These are phyloP conservation scores for Fomitopsis serialis DNA, from an alignment of 768 basidiomycete genomes.

Conservation along the genomic window DNA sequence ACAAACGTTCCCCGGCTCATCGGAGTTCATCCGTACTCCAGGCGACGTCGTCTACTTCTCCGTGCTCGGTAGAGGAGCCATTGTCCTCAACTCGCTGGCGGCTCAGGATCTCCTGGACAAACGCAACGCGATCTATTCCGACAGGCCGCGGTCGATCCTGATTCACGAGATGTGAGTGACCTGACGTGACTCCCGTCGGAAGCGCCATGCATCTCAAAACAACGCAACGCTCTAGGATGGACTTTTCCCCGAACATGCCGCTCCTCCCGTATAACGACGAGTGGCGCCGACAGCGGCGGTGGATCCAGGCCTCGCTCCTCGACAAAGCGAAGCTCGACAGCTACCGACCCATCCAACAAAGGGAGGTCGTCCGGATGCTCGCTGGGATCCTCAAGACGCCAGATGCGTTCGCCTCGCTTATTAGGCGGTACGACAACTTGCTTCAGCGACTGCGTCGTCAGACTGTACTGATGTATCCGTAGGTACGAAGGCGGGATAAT, in stretches of 20 bases:
- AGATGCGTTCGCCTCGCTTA: conserved; percentile 11
- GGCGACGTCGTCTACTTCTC: conserved; percentile 15
- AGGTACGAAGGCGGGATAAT: conserved; percentile 26
- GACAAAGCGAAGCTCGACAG: conserved; percentile 8
- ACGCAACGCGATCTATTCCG: conserved; percentile 32
- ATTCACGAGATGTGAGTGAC: conserved; percentile 9
- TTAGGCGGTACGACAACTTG: conserved; percentile 5
- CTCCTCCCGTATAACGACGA: conserved; percentile 6
- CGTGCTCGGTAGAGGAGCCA: conserved; percentile 10
- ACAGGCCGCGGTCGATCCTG: conserved; percentile 28
- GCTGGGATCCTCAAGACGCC: conserved; percentile 21
- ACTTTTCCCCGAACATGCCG: conserved; percentile 3
- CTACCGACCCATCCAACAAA: conserved; percentile 19
- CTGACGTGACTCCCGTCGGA: too few species aligned
- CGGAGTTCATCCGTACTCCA: too few species aligned
- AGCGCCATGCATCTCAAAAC: too few species aligned
- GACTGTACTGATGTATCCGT: background rate
- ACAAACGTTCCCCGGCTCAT: too few species aligned
- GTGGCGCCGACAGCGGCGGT: background rate
- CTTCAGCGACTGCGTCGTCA: background rate
- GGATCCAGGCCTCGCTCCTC: background rate
- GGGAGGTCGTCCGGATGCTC: conserved; percentile 23
- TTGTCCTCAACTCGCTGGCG: conserved; percentile 19
- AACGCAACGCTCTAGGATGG: too few species aligned
- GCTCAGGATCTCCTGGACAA: conserved; percentile 29